phyloP scores from a whole-genome alignment of 345 rosid genomes.

The Draba incana region DNA sequence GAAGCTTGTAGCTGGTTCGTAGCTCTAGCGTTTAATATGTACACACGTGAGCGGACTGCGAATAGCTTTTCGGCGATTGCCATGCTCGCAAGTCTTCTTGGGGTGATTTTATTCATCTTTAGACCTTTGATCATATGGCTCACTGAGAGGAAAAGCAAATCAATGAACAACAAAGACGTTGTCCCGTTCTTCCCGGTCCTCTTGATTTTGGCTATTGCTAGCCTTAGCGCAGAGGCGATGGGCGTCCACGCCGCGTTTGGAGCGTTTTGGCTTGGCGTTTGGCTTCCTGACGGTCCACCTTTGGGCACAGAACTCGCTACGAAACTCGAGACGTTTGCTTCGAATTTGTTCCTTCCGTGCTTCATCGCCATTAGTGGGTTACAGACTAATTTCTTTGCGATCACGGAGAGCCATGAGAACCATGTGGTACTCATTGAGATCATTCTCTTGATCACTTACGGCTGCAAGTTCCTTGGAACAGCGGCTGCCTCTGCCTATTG shows the following conservation, averaged over 20 bases:
- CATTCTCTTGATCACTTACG: conserved; percentile 35
- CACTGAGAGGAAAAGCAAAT: conserved; percentile 22
- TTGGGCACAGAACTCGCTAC: conserved; percentile 39
- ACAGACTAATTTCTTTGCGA: conserved; percentile 36
- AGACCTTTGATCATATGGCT: conserved; percentile 39
- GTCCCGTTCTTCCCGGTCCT: conserved; percentile 38
- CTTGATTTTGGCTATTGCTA: conserved; percentile 20
- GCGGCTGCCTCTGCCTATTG: conserved; percentile 40
- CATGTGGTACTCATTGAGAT: conserved; percentile 16
- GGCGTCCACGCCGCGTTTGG: conserved; percentile 45
- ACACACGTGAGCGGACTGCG: conserved; percentile 27
- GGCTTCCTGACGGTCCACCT: conserved; percentile 46
- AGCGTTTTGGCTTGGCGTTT: conserved; percentile 45
- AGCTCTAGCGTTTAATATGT: conserved; percentile 33
- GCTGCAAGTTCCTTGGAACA: conserved; percentile 42
- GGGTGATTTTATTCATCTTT: not conserved
- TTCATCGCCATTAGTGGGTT: conserved; percentile 46
- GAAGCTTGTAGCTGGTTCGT: conserved; percentile 38
- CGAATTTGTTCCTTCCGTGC: conserved; percentile 38
- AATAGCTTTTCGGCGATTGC: conserved; percentile 4
- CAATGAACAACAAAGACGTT: conserved; percentile 22
- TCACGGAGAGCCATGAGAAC: conserved; percentile 28
- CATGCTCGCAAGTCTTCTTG: conserved; percentile 11
- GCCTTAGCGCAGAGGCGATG: conserved; percentile 23
- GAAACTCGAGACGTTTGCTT: conserved; percentile 42